Base-by-base conservation (phyloP, 371 early-diverging fungal species). In the Blakeslea trispora region DNA sequence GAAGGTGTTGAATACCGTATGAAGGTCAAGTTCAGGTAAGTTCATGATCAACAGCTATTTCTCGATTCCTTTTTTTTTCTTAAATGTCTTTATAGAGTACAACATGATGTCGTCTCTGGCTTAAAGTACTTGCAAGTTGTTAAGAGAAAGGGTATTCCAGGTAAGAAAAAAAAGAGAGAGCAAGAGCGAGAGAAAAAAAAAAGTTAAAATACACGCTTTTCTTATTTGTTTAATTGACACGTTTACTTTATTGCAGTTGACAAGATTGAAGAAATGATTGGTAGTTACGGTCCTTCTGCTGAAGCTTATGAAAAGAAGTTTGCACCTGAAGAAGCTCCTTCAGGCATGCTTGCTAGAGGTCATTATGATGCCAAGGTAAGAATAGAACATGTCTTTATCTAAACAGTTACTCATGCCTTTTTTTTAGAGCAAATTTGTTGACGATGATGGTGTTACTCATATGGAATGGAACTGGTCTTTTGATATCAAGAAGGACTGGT, bases 91-190 rank as follows among this genome's bases (percentile, higher is more conserved):
- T n/a, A n/a, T 56, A 86, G 93, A 68, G 86, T 98, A 61, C 91
- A 96, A 76, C 91, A 95, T 69, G 95, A 96, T 53, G 92, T 98
- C 42, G 88, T 98, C 19, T 91, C 94, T 47, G 98, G 98, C 18
- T 82, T 98, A 54, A 95, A 92, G 74, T 97, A 94, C 75, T 68
- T 94, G 66, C 98, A 98, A 55, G 87, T 88, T 41, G 90, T 96
- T 55, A 98, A 95, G 84, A 87, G 95, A 70, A 73, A 77, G 71
- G 92, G 92, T 21, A 81, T 96, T 51, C 70, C 69, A 53, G 85
- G 90, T 90, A 72, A 47, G 60, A 17, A 7, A 41, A 21, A 21
- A 23, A 32, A 32, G 5, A 32, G 32, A 32, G 32, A 32, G 32
- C 10, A 8, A n/a, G 55, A 24, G 8, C 44, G 5, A 13, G 21